Evolutionary conservation across 352 stramenopile species (phyloP), one percentile per base, ranked within the genome.

Genomic region (Pythium inflatum): DNA sequence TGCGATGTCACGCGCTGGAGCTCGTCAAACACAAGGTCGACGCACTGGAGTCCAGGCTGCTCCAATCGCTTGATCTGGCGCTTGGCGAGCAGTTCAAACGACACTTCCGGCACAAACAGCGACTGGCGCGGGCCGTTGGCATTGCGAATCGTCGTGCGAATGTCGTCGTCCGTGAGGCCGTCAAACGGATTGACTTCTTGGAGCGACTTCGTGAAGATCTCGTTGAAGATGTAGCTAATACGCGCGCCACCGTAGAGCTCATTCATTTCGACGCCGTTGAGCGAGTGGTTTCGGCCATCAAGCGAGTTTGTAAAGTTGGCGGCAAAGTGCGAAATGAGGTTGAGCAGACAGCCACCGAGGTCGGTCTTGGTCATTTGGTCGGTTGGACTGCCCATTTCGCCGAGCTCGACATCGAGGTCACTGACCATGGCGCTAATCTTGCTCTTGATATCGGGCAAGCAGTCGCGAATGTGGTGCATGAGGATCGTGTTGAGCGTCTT

Each of bases 391-490:
- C 97, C 97, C 76, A 99, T 95, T 31, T 97, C 94, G 54, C 94
- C 93, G 25, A 99, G 81, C 79, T 99, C 97, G 40, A 86, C 77
- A 66, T 98, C 91, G 5, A 99, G 83, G 70, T 99, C 96, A 11
- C 70, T 73, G 67, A 99, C 88, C 94, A 99, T 99, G 63, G 85
- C 91, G 54, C 88, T 88, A 73, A 99, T 99, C 63, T 98, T 93
- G 57, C 90, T 97, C 83, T 99, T 99, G 73, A 99, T 97, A 46
- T 99, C 97, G 0, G 98, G 98, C 27, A 99, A 80, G 66, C 94
- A 98, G 73, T 99, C 97, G 40, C 97, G 92, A 77, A 99, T 99
- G 81, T 99, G 97, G 79, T 99, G 92, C 92, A 99, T 99, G 20
- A 99, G 80, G 61, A 99, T 99, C 41, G 88, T 96, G 80, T 99